phyloP scores from a whole-genome alignment of 169 alveolate genomes.

The Plasmodium reichenowi region DNA sequence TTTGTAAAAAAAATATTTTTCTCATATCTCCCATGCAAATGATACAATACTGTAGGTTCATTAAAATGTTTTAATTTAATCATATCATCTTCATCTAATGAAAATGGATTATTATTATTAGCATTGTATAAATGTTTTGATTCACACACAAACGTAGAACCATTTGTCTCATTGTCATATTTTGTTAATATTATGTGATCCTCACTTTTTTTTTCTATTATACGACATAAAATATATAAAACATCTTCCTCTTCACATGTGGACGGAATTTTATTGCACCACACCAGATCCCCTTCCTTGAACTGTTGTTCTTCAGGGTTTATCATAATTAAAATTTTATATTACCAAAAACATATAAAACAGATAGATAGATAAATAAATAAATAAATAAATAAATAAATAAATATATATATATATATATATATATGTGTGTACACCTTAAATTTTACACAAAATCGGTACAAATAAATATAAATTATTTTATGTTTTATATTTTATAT shows the following conservation, averaged over 20 bases:
- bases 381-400: not conserved
- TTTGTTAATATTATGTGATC: conserved; percentile 27
- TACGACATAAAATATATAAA: conserved; percentile 33
- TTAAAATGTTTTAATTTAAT: conserved; percentile 42
- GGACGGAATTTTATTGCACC: conserved; percentile 39
- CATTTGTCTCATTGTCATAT: conserved; percentile 22
- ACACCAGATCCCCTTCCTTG: conserved; percentile 65
- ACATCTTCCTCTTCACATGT: conserved; percentile 12
- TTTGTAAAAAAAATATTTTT: conserved; percentile 48
- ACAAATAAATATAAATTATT: too few species aligned
- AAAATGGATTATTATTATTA: conserved; percentile 12
- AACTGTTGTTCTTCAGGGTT: conserved; percentile 7
- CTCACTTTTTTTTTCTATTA: conserved; percentile 22
- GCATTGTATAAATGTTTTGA: conserved; percentile 27
- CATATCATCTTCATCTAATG: conserved; percentile 61
- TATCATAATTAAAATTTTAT: not conserved
- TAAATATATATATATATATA: not conserved
- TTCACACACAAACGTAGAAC: conserved; percentile 14
- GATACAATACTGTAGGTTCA: conserved; percentile 35
- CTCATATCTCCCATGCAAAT: conserved; percentile 38
- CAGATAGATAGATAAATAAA: not conserved
- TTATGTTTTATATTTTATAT: too few species aligned
- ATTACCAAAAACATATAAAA: not conserved
- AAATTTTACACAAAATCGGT: not conserved
- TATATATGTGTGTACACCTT: not conserved